Conservation (phyloP, 225 moss, liverwort and hornwort genomes). For the Rhytidiadelphus loreus region DNA sequence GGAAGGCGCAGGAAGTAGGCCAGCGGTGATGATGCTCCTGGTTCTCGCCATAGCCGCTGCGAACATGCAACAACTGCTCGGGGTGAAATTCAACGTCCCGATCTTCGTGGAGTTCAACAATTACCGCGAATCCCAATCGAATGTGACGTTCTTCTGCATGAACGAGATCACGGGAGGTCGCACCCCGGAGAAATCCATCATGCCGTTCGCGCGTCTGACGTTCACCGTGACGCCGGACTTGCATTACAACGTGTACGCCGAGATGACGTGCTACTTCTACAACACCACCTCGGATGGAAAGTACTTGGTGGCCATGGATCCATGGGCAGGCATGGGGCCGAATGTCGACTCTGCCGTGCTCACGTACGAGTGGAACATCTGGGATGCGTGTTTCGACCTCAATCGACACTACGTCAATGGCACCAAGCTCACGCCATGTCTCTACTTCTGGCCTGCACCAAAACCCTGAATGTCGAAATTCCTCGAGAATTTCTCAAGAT, state of each 20-base stretch:
- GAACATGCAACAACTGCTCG: background rate
- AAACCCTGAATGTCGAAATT: background rate
- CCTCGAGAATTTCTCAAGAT: background rate
- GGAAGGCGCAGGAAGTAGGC: background rate
- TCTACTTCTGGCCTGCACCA: conserved; percentile 23
- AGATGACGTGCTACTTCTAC: conserved; percentile 39
- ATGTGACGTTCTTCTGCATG: conserved; percentile 26
- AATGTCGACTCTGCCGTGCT: conserved; percentile 20
- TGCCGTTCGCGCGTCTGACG: background rate
- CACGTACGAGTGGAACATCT: conserved; percentile 42
- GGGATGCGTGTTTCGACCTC: conserved; percentile 36
- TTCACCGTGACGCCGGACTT: conserved; percentile 27
- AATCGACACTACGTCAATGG: conserved; percentile 31
- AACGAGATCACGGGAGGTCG: conserved; percentile 40
- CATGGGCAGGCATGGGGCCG: conserved; percentile 31
- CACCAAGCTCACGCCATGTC: conserved; percentile 28
- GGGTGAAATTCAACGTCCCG: conserved; percentile 26
- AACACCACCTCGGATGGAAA: conserved; percentile 12
- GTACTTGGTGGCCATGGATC: conserved; percentile 29
- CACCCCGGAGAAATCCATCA: conserved; percentile 11
- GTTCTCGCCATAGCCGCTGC: background rate
- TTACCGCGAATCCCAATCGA: conserved; percentile 23
- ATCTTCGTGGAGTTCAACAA: conserved; percentile 38
- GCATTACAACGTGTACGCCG: conserved; percentile 30
- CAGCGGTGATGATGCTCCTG: background rate